Evolutionary conservation across 371 early-diverging fungal species (phyloP), one percentile per base, ranked within the genome.

Genomic region (Rhizomucor miehei): DNA sequence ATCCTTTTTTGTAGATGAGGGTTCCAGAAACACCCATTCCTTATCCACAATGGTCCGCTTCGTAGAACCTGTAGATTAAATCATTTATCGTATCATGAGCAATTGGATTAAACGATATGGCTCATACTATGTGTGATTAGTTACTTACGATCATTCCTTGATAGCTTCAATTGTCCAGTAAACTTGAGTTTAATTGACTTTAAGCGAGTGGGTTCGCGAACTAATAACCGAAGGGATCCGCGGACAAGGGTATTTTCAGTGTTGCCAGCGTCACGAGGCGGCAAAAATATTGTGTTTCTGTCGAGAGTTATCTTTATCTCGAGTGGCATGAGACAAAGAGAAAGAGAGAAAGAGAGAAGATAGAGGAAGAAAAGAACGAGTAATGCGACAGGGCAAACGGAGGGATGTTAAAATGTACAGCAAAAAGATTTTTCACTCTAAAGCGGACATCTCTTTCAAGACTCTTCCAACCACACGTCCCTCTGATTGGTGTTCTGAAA

Each of bases 1-100:
- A 37, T 19, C 52, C 63, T 38, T 46, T 55, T 10, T 60, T 59
- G 10, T 67, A 65, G 1, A 69, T 47, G 5, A 47, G 51, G 40
- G 67, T 62, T 8, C 46, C 37, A 53, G 25, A 44, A 53, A 53
- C 16, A 53, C 35, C 53, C 53, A 53, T 44, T 53, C 44, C 20
- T 44, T 40, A 40, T 44, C 45, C 44, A 53, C 17, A 35, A 53
- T 41, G 41, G 12, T 41, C 11, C 41, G 14, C 41, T 41, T 41
- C 6, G 19, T 41, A 41, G 41, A 16, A 19, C 41, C 41, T 41
- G 19, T n/a, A n/a, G n/a, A n/a, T 41, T 29, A 17, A 40, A 14
- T 44, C 3, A 29, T 43, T 24, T 53, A 43, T 3, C 21, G 24
- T 43, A 34, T 53, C 35, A 25, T 29, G 1, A 29, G 2, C 3